Percentiles rank a stretch among this genome's conserved stretches.
phyloP scores from a whole-genome alignment of 805 yeast genomes.

The Yamadazyma akitaensis region DNA sequence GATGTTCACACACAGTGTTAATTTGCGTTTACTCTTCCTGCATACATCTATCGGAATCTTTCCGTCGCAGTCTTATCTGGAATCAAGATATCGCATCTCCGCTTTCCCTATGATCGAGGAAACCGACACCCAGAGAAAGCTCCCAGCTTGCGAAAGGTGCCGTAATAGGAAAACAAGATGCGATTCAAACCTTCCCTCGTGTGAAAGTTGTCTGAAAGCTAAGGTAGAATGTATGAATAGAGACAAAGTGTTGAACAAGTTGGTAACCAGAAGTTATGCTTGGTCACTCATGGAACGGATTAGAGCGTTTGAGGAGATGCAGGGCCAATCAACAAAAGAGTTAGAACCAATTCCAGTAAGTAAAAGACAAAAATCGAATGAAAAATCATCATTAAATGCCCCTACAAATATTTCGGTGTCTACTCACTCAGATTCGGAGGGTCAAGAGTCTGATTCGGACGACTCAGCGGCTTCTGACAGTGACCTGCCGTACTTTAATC shows the following conservation, averaged over 20 bases:
- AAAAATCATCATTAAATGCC: not conserved
- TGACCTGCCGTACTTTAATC: constrained; percentile 1
- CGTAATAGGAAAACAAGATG: constrained; percentile 10
- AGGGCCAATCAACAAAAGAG: not conserved
- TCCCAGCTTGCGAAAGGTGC: constrained; percentile 16
- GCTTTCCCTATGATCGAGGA: not conserved
- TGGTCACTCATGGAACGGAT: constrained; percentile 3
- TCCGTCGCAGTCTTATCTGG: constrained; percentile 1
- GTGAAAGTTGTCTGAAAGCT: constrained; percentile 24
- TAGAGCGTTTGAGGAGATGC: not conserved
- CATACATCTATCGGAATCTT: not conserved
- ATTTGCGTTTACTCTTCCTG: not conserved
- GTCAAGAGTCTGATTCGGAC: not conserved
- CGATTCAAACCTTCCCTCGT: constrained; percentile 20
- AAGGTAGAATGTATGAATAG: constrained; percentile 24
- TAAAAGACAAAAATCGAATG: not conserved
- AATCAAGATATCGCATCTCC: not conserved
- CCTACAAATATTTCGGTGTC: not conserved
- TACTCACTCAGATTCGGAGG: not conserved
- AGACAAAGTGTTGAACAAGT: constrained; percentile 11
- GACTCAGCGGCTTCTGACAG: not conserved
- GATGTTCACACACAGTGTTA: not conserved
- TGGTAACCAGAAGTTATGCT: constrained; percentile 7
- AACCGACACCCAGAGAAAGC: not conserved
- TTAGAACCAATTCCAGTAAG: not conserved